Base-by-base conservation (phyloP, 176 grass and related monocot species). In the Pontederia paniculata region DNA sequence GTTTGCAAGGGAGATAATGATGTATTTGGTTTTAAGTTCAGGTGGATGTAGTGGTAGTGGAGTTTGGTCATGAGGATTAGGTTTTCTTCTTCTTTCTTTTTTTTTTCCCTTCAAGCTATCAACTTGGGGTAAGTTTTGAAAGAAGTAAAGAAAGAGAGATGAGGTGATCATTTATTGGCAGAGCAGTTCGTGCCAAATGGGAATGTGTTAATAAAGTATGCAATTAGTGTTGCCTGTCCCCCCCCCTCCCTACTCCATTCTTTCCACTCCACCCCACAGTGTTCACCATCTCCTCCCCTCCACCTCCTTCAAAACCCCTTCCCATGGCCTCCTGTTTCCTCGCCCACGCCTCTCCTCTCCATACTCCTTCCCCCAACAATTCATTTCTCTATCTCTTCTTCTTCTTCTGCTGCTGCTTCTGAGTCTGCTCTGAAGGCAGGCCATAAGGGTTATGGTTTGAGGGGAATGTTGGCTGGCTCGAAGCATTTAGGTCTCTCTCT, bases 401-500 rank as follows among this genome's bases (percentile, higher is more conserved):
- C 52, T 54, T 21, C 52, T 23, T 23, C 52, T 50, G 15, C n/a
- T 50, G 12, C n/a, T 37, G 28, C 28, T 37, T 37, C 28, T 37
- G 28, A 37, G 28, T 37, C 28, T 37, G 28, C 0, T 1, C 28
- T 37, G 28, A 37, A 37, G 28, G 28, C 28, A 37, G 28, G 28
- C n/a, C 28, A 37, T 37, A 37, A 37, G 28, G 28, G 28, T 37
- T 37, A 37, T 50, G 56, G 74, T 44, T 88, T 95, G 84, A 79
- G 89, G 80, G 89, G 89, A 67, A 95, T 84, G 81, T 84, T 88
- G 89, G 81, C 89, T 95, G 89, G 84, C 84, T 95, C 89, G 84
- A 95, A 56, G 89, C 80, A 58, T 76, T 70, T 78, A 57, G 56
- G 22, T 52, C 42, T 62, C 55, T 21, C 10, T 21, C 10, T 37